Evolutionary conservation across 2,329 filamentous ascomycete genomes (phyloP).

Genomic region (Xylariomycetidae sp.): DNA sequence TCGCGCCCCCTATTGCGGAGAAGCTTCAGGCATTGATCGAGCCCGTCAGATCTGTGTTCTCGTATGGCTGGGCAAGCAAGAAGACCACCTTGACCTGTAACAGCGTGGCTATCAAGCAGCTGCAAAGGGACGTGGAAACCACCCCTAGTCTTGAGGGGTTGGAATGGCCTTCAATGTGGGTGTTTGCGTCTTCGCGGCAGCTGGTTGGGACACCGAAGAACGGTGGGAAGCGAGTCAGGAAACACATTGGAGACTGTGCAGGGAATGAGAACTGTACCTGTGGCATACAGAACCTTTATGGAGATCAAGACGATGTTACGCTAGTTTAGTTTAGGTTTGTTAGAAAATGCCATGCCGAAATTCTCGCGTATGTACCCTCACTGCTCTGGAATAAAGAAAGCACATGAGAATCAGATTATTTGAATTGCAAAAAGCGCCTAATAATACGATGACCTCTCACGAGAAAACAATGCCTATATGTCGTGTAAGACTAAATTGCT

Average conservation of each 20-base stretch:
- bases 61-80: conserved; percentile 62
- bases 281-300: conserved; percentile 20
- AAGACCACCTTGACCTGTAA: conserved; percentile 70
- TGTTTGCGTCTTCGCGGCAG: conserved; percentile 24
- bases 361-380: no score
- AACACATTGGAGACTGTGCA: conserved; percentile 26
- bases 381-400: no score
- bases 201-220: conserved; percentile 23
- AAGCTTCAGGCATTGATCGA: conserved; percentile 33
- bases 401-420: no score
- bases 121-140: conserved; percentile 42
- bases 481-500: no score
- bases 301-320: conserved; percentile 13
- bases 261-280: conserved; percentile 21
- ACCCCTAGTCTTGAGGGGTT: conserved; percentile 13
- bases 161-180: conserved; percentile 29
- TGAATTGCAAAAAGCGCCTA: no score
- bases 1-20: conserved; percentile 27
- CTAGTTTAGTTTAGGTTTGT: no score
- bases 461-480: no score
- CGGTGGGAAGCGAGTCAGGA: conserved; percentile 16
- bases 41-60: conserved; percentile 63
- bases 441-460: no score
- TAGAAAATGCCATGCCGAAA: no score
- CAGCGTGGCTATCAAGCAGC: conserved; percentile 59